Percentiles rank a stretch among this genome's conserved stretches.
phyloP scores from a whole-genome alignment of 352 stramenopile genomes.

The Phytopythium chamaehyphon region DNA sequence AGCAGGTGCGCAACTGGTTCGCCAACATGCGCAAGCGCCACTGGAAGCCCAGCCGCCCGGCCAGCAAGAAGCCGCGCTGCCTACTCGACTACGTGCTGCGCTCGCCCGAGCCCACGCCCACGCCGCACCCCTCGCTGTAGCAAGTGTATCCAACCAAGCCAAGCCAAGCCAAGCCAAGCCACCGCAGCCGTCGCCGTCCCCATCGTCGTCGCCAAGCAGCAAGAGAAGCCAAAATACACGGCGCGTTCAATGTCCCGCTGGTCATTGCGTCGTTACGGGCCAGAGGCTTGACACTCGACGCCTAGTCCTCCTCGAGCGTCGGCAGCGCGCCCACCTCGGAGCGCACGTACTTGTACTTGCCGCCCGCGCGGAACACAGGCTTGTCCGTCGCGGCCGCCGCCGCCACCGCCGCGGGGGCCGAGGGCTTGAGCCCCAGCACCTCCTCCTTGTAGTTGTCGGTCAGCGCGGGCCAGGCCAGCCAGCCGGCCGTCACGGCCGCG shows the following conservation, averaged over 20 bases:
- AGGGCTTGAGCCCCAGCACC: slow-evolving; percentile 50
- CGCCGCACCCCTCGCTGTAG: no score
- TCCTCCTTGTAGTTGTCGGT: slow-evolving; percentile 73
- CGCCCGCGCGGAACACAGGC: slow-evolving; percentile 37
- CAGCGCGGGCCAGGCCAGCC: slow-evolving; percentile 69
- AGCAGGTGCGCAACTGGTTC: slow-evolving; percentile 88
- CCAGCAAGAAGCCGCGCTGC: slow-evolving; percentile 72
- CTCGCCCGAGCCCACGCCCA: no score
- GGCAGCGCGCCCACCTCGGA: slow-evolving; percentile 71
- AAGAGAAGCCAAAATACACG: background rate
- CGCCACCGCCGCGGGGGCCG: slow-evolving; percentile 18
- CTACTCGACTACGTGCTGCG: slow-evolving; percentile 75
- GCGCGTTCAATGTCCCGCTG: background rate
- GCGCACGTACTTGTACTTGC: slow-evolving; percentile 82
- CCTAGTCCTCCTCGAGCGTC: slow-evolving; percentile 62
- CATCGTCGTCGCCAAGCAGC: no score
- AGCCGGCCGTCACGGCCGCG: slow-evolving; percentile 42
- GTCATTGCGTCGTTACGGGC: no score
- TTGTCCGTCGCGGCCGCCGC: slow-evolving; percentile 15
- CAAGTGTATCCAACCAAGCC: no score
- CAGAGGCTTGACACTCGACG: background rate
- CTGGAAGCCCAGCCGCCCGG: slow-evolving; percentile 75
- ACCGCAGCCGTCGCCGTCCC: no score
- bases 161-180: no score
- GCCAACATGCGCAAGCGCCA: slow-evolving; percentile 88